phyloP scores from a whole-genome alignment of 2,329 filamentous ascomycete species.

The Hymenoscyphus fructigenus region DNA sequence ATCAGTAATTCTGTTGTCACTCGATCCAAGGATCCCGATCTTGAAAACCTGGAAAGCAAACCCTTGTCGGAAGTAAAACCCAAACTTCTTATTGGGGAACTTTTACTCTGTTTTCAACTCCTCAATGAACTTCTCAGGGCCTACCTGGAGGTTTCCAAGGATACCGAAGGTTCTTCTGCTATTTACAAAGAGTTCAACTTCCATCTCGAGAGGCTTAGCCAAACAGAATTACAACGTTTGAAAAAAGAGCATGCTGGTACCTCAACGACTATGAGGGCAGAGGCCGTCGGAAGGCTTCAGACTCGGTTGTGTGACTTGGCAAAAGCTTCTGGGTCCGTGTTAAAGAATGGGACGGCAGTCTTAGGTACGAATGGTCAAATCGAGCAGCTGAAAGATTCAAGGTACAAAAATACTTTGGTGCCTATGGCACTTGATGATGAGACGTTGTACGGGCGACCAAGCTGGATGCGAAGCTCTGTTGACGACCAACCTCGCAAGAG shows the following conservation, averaged over 20 bases:
- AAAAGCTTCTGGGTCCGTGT: not conserved
- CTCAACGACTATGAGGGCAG: not conserved
- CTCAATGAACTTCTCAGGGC: slow-evolving; percentile 12
- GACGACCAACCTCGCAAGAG: too few relatives aligned
- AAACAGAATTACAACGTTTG: not conserved
- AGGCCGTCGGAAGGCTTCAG: not conserved
- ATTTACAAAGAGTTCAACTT: not conserved
- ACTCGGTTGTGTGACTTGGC: not conserved
- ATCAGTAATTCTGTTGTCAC: not conserved
- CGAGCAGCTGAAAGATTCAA: too few relatives aligned
- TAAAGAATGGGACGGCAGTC: too few relatives aligned
- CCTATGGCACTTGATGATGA: too few relatives aligned
- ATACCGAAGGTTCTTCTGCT: not conserved
- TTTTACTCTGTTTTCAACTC: slow-evolving; percentile 17
- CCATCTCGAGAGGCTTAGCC: not conserved
- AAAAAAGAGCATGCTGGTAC: not conserved
- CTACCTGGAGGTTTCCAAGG: not conserved
- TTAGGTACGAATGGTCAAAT: too few relatives aligned
- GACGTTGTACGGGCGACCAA: too few relatives aligned
- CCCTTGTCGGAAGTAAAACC: not conserved
- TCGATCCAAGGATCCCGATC: not conserved
- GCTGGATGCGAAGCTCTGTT: too few relatives aligned
- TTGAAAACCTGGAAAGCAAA: not conserved
- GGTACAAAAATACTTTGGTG: too few relatives aligned
- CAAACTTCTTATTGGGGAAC: slow-evolving; percentile 10